Evolutionary conservation across 2,329 filamentous ascomycete genomes (phyloP), one percentile per base, ranked within the genome.

Genomic region (Diaporthe australafricana): DNA sequence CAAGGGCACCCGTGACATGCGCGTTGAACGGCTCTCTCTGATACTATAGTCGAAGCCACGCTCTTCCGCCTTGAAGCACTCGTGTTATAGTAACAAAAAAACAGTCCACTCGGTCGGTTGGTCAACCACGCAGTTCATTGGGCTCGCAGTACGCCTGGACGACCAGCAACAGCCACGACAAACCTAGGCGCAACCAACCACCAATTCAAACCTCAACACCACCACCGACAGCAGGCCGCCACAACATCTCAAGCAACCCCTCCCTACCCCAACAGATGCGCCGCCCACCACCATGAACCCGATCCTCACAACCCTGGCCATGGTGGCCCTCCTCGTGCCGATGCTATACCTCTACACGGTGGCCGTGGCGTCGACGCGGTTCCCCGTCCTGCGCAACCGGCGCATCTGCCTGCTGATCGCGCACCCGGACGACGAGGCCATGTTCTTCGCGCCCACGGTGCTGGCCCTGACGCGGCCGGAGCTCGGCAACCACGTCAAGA

Each of bases 391-490:
- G 74, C 87, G 86, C 77, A 92, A 94, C 84, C 97, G 97, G 87
- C 91, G 94, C 78, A 94, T 99, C 79, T 93, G 94, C 80, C 89
- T 99, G 68, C 87, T 99, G 70, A 98, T 99, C 78, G 96, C 96
- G 27, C 96, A 99, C 84, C 96, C 96, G 0, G 96, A 99, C 83
- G 96, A 99, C 79, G 96, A 99, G 85, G 96, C 96, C 81, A 99
- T 99, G 96, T 99, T 99, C 87, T 99, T 99, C 83, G 91, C 95
- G 74, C 96, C 96, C 0, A 93, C 94, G 0, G 87, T 98, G 17
- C 87, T 97, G 77, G 91, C 93, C n/a, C 88, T 99, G 71, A 96
- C 95, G 22, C 87, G 89, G 17, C 94, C 94, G 5, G 90, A 91
- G 72, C 87, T 92, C 25, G 93, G 94, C 5, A 98, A 99, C 83